Conservation (phyloP, 257 asterid species). For the Scutellaria barbata region DNA sequence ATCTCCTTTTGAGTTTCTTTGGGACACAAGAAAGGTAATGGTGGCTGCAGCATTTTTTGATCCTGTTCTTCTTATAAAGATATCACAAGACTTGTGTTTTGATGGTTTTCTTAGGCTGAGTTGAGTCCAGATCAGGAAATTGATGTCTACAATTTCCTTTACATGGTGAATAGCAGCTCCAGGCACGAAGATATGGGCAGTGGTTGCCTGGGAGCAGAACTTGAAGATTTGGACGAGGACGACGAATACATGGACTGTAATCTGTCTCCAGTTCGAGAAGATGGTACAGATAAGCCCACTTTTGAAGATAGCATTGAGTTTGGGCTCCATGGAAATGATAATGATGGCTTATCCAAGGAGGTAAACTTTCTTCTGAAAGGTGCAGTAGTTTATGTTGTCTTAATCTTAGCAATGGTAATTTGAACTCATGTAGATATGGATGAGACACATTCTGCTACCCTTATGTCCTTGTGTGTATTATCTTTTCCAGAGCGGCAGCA, state of each 20-base stretch:
- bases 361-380: conserved; percentile 37
- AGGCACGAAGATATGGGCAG: conserved; percentile 56
- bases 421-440: conserved; percentile 12
- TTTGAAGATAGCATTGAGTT: conserved; percentile 73
- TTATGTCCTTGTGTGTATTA: not conserved
- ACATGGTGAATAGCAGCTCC: conserved; percentile 67
- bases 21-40: conserved; percentile 82
- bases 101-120: conserved; percentile 57
- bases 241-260: conserved; percentile 58
- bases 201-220: conserved; percentile 79
- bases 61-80: conserved; percentile 23
- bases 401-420: not conserved
- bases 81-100: conserved; percentile 23
- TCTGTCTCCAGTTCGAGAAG: conserved; percentile 73
- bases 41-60: conserved; percentile 29
- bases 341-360: conserved; percentile 41
- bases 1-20: conserved; percentile 84
- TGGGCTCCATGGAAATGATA: conserved; percentile 44
- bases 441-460: conserved; percentile 6
- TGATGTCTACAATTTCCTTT: conserved; percentile 85
- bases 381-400: conserved; percentile 12
- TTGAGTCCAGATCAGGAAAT: conserved; percentile 58
- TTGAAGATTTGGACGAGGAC: conserved; percentile 69
- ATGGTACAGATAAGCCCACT: conserved; percentile 66
- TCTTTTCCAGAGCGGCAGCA: conserved; percentile 16